These are phyloP conservation scores for Aspergillus pseudonomiae DNA, from an alignment of 2,329 filamentous ascomycete genomes.

Conservation along the genomic window DNA sequence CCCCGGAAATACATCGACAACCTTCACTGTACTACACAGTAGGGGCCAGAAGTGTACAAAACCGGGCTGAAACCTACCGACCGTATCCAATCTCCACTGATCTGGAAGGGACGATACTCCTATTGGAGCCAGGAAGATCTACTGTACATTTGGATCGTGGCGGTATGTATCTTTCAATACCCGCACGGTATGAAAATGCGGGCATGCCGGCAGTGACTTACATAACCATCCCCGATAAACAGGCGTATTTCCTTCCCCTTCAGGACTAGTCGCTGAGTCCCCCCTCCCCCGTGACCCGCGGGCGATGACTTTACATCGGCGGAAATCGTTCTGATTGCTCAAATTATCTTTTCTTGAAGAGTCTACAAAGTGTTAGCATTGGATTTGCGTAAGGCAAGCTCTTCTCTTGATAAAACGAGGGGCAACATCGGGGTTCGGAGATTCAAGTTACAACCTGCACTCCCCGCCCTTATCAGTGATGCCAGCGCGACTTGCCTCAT, in stretches of 20 bases:
- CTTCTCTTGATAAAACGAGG: neutral
- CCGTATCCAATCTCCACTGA: neutral
- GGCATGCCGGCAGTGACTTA: neutral
- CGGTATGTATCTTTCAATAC: too few species aligned
- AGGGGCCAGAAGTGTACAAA: neutral
- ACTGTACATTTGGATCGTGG: too few species aligned
- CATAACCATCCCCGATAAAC: conserved; percentile 17
- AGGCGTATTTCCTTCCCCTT: conserved; percentile 24
- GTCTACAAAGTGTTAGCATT: neutral
- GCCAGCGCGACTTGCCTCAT: neutral
- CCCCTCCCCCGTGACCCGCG: neutral
- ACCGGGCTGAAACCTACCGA: neutral
- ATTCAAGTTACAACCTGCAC: neutral
- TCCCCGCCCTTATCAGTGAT: conserved; percentile 2
- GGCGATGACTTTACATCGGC: neutral
- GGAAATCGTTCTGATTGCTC: neutral
- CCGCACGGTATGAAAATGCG: neutral
- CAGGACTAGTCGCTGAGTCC: conserved; percentile 20
- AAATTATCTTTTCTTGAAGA: neutral
- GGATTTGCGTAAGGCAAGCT: neutral
- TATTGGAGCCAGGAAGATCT: too few species aligned
- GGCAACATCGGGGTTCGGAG: neutral
- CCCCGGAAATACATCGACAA: conserved; percentile 1
- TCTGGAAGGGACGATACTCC: too few species aligned
- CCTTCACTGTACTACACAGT: too few species aligned